These are phyloP conservation scores for Dianthus caryophyllus DNA, from an alignment of 148 eudicot species.

Conservation along the genomic window DNA sequence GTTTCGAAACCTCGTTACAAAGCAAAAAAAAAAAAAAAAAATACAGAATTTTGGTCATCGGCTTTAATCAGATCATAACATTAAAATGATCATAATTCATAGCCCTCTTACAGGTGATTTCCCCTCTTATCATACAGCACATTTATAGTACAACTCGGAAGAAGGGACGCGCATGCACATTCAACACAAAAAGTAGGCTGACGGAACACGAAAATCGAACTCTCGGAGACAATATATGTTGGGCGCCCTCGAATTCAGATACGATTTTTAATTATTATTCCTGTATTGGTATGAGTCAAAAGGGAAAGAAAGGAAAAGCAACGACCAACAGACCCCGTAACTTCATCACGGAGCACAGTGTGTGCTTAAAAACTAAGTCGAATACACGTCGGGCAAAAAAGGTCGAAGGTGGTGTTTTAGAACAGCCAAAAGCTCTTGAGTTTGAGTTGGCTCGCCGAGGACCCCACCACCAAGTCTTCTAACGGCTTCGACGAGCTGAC, in stretches of 20 bases:
- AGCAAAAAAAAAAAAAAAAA: no score
- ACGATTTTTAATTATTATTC: background rate
- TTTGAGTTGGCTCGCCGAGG: conserved; percentile 37
- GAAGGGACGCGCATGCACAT: conserved; percentile 18
- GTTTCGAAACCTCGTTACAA: no score
- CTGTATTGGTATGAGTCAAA: background rate
- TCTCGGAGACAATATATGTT: background rate
- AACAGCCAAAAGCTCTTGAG: conserved; percentile 54
- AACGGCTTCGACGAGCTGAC: conserved; percentile 78
- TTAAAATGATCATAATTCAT: no score
- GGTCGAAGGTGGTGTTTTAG: conserved; percentile 78
- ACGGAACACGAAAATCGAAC: background rate
- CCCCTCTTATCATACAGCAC: no score
- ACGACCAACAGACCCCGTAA: background rate
- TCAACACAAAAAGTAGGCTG: conserved; percentile 4
- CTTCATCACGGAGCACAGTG: background rate
- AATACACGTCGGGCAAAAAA: conserved; percentile 43
- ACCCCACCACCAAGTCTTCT: conserved; percentile 51
- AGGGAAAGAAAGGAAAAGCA: background rate
- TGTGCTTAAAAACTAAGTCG: conserved; percentile 18
- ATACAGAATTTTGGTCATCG: no score
- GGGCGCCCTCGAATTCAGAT: background rate
- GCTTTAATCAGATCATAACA: no score
- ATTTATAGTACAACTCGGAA: no score
- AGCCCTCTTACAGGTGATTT: no score